Percentiles rank a stretch among this genome's conserved stretches.
phyloP scores from a whole-genome alignment of 371 early-diverging fungal species.

The Mortierella sp. region DNA sequence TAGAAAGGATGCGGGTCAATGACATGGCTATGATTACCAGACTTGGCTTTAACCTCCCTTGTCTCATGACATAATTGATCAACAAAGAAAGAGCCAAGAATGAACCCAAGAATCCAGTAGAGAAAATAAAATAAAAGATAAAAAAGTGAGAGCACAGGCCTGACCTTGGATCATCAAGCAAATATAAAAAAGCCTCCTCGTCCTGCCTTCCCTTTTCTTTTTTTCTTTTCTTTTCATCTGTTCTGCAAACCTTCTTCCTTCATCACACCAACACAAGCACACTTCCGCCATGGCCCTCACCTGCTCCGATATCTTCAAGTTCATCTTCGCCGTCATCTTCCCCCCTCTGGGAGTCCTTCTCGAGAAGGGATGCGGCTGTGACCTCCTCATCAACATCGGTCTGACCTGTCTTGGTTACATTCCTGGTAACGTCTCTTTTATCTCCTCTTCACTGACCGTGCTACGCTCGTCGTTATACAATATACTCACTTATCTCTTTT shows the following conservation, averaged over 20 bases:
- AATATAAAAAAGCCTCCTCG: constrained; percentile 2
- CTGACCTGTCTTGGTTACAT: constrained; percentile 85
- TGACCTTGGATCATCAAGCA: background rate
- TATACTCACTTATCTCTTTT: background rate
- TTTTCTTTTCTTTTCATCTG: constrained; percentile 16
- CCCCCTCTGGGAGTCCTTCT: constrained; percentile 63
- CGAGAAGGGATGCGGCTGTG: constrained; percentile 73
- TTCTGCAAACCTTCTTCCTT: constrained; percentile 77
- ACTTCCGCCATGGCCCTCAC: constrained; percentile 58
- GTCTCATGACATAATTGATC: no score
- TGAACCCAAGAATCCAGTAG: no score
- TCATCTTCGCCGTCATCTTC: constrained; percentile 59
- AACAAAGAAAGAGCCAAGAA: no score
- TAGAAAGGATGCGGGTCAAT: no score
- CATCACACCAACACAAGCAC: constrained; percentile 79
- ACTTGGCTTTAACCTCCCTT: no score
- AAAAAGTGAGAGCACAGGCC: background rate
- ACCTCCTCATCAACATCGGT: constrained; percentile 82
- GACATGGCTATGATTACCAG: no score
- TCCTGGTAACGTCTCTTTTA: constrained; percentile 70
- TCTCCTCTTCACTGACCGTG: background rate
- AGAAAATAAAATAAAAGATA: no score
- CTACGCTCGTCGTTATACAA: no score
- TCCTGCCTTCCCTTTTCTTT: constrained; percentile 15
- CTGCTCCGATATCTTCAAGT: constrained; percentile 60